These are phyloP conservation scores for Debaryomyces hansenii DNA, from an alignment of 805 yeast genomes.

Conservation along the genomic window DNA sequence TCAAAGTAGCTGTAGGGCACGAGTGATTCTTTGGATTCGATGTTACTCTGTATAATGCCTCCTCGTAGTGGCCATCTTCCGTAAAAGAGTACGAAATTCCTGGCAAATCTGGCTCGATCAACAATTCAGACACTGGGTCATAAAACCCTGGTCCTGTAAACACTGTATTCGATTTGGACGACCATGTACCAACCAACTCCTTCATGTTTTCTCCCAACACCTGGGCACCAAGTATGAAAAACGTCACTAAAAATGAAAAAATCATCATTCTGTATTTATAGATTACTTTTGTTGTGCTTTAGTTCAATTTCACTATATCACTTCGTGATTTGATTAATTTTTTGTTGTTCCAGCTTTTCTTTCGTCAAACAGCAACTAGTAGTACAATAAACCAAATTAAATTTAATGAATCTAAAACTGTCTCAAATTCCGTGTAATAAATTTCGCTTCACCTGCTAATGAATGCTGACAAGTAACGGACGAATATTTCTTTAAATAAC, in stretches of 20 bases:
- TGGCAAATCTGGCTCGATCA: slow-evolving; percentile 94
- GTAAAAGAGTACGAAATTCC: slow-evolving; percentile 94
- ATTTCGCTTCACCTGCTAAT: no score
- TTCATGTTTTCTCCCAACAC: slow-evolving; percentile 32
- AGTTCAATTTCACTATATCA: no score
- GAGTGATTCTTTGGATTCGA: slow-evolving; percentile 71
- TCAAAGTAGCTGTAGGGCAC: slow-evolving; percentile 81
- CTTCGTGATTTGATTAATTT: no score
- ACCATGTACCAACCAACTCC: slow-evolving; percentile 86
- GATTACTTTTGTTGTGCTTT: not conserved
- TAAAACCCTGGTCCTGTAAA: slow-evolving; percentile 96
- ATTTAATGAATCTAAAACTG: no score
- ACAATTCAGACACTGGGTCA: slow-evolving; percentile 92
- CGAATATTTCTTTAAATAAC: no score
- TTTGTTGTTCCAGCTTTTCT: no score
- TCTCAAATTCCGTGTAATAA: no score
- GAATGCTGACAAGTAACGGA: no score
- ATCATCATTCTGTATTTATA: slow-evolving; percentile 4
- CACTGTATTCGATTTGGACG: slow-evolving; percentile 89
- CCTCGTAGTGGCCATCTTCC: slow-evolving; percentile 86
- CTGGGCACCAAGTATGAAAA: slow-evolving; percentile 4
- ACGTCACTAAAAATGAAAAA: slow-evolving; percentile 1
- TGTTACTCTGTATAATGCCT: slow-evolving; percentile 78
- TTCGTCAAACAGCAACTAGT: no score
- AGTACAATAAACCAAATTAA: no score